phyloP scores from a whole-genome alignment of 2,329 filamentous ascomycete genomes.

The Graphiopsis chlorocephala region DNA sequence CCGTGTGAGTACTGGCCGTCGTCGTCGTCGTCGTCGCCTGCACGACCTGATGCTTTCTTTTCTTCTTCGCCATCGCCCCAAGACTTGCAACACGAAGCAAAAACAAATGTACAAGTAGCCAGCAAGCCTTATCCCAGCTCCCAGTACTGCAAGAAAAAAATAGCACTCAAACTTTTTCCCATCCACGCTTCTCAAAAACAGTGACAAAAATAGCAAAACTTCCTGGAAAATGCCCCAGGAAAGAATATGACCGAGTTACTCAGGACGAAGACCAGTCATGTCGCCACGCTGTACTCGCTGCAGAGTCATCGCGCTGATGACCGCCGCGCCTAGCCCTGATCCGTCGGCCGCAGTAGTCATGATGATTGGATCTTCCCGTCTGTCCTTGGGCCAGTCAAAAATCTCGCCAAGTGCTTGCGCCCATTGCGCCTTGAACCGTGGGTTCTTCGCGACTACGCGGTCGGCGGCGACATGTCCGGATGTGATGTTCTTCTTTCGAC shows the following conservation, averaged over 20 bases:
- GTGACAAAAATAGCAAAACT: not conserved
- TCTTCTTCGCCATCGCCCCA: not conserved
- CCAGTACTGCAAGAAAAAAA: not conserved
- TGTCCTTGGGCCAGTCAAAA: constrained; percentile 34
- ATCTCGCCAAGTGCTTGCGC: constrained; percentile 40
- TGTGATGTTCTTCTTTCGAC: constrained; percentile 32
- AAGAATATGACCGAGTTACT: not conserved
- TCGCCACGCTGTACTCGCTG: constrained; percentile 21
- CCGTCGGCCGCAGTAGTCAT: constrained; percentile 43
- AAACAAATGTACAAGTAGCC: not conserved
- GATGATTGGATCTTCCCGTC: constrained; percentile 35
- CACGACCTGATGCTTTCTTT: not conserved
- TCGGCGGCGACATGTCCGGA: constrained; percentile 40
- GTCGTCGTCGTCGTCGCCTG: not conserved
- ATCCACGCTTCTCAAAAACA: not conserved
- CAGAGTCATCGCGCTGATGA: constrained; percentile 34
- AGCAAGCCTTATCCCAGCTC: not conserved
- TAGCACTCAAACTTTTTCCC: not conserved
- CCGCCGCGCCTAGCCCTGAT: constrained; percentile 40
- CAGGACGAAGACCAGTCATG: constrained; percentile 6
- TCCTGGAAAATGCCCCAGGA: not conserved
- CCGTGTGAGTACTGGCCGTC: not conserved
- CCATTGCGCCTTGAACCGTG: constrained; percentile 42
- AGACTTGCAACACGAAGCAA: not conserved
- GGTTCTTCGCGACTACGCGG: constrained; percentile 41